Evolutionary conservation across 2,329 filamentous ascomycete species (phyloP).

Genomic region (Trichoderma gracile): DNA sequence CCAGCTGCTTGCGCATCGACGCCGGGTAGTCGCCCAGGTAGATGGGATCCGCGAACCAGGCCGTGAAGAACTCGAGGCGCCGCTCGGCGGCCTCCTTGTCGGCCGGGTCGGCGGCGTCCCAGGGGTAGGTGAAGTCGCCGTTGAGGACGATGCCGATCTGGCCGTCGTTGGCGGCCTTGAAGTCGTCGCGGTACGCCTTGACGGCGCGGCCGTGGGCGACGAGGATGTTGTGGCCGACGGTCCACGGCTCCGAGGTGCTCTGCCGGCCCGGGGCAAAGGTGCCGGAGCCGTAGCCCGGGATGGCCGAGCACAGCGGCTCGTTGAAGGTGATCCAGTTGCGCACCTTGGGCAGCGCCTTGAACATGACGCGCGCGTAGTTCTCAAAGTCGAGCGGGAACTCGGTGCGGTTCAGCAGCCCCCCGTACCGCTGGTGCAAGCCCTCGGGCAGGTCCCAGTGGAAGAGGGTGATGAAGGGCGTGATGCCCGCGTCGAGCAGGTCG

Average conservation of each 20-base stretch:
- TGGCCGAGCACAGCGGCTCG: conserved; percentile 82
- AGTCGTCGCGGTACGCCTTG: conserved; percentile 79
- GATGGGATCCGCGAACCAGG: conserved; percentile 86
- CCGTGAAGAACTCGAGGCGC: conserved; percentile 84
- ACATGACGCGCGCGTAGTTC: conserved; percentile 74
- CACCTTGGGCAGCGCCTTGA: conserved; percentile 72
- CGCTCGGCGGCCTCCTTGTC: conserved; percentile 76
- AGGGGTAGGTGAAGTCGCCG: conserved; percentile 80
- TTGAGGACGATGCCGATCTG: conserved; percentile 88
- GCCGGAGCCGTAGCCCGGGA: conserved; percentile 77
- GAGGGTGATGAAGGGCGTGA: conserved; percentile 78
- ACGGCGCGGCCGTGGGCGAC: conserved; percentile 79
- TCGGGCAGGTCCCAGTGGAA: conserved; percentile 89
- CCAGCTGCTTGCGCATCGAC: conserved; percentile 80
- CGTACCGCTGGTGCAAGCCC: conserved; percentile 75
- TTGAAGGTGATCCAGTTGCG: conserved; percentile 92
- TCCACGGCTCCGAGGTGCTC: conserved; percentile 75
- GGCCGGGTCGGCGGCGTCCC: conserved; percentile 72
- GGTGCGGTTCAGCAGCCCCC: conserved; percentile 74
- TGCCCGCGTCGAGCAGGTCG: conserved; percentile 72
- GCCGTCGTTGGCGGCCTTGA: conserved; percentile 63
- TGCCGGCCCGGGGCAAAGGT: conserved; percentile 81
- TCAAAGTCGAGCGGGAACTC: conserved; percentile 84
- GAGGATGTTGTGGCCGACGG: conserved; percentile 76
- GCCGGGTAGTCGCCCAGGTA: conserved; percentile 83